A percentile compares a stretch with the other conserved stretches of the same genome.
Conservation (phyloP, 495 filamentous ascomycete species). For the Penicillium psychrofluorescens region DNA sequence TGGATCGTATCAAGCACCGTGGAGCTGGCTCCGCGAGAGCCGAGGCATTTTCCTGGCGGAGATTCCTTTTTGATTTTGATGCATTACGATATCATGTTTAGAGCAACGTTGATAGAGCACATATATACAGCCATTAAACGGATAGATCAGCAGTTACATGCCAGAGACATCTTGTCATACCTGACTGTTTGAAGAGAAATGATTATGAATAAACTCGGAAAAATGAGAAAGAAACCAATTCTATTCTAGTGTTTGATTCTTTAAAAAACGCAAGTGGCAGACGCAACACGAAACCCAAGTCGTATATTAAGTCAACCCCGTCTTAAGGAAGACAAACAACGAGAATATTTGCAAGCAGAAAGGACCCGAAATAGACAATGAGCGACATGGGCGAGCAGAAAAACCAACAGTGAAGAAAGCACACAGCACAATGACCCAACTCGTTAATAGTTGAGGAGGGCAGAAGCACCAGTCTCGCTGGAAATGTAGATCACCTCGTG, state of each 20-base stretch:
- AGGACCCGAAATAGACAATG: slow-evolving; percentile 1
- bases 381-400: not conserved
- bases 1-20: not conserved
- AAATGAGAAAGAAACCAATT: not conserved
- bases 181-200: too few species aligned
- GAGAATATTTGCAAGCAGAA: not conserved
- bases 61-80: too few species aligned
- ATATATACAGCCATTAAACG: not conserved
- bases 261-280: not conserved
- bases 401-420: not conserved
- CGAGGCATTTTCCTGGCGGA: too few species aligned
- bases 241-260: not conserved
- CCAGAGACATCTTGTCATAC: too few species aligned
- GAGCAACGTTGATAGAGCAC: slow-evolving; percentile 1
- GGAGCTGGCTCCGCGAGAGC: slow-evolving; percentile 10
- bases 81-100: not conserved
- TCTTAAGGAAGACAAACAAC: not conserved
- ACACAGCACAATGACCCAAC: not conserved
- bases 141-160: too few species aligned
- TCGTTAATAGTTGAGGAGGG: slow-evolving; percentile 54
- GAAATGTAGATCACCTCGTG: slow-evolving; percentile 92
- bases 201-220: too few species aligned
- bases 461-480: slow-evolving; percentile 80
- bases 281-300: slow-evolving; percentile 5
- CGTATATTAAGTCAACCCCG: slow-evolving; percentile 1